Conservation (phyloP, 2,329 filamentous ascomycete species). For the Epichloe typhina region DNA sequence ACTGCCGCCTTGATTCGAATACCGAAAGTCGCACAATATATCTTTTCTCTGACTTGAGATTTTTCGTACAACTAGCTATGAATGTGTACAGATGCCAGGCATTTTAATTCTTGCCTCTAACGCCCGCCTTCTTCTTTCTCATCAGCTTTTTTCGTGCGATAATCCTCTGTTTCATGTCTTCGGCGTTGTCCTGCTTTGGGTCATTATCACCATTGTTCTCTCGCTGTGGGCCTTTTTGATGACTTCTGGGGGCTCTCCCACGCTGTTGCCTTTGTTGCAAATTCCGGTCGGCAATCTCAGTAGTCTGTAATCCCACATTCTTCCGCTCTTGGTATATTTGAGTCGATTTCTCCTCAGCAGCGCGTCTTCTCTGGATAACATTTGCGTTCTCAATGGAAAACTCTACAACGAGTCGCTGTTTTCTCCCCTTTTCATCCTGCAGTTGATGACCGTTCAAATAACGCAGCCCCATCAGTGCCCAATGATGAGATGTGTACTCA, state of each 20-base stretch:
- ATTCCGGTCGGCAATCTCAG: neutral
- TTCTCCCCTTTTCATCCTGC: slow-evolving; percentile 54
- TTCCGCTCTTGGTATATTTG: slow-evolving; percentile 19
- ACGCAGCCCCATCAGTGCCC: slow-evolving; percentile 84
- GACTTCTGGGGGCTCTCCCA: neutral
- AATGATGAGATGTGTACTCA: slow-evolving; percentile 87
- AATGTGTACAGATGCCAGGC: neutral
- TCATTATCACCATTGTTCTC: slow-evolving; percentile 10
- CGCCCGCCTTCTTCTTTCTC: slow-evolving; percentile 51
- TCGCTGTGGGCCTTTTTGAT: slow-evolving; percentile 15
- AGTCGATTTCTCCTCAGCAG: slow-evolving; percentile 22
- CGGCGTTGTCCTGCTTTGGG: slow-evolving; percentile 22
- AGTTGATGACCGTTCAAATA: slow-evolving; percentile 75
- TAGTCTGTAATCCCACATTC: slow-evolving; percentile 14
- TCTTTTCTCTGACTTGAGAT: too few relatives aligned
- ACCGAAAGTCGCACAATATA: neutral
- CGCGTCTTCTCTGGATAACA: slow-evolving; percentile 63
- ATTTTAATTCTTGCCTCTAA: slow-evolving; percentile 14
- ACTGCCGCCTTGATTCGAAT: neutral
- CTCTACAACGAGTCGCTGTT: slow-evolving; percentile 83
- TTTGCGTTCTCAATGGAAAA: slow-evolving; percentile 98
- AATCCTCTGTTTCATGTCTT: slow-evolving; percentile 52
- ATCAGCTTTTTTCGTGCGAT: slow-evolving; percentile 75
- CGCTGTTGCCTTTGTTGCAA: neutral
- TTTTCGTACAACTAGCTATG: neutral